Percentiles rank a stretch among this genome's conserved stretches.
Evolutionary conservation across 2,329 filamentous ascomycete genomes (phyloP).

Genomic region (Alternaria ventricosa): DNA sequence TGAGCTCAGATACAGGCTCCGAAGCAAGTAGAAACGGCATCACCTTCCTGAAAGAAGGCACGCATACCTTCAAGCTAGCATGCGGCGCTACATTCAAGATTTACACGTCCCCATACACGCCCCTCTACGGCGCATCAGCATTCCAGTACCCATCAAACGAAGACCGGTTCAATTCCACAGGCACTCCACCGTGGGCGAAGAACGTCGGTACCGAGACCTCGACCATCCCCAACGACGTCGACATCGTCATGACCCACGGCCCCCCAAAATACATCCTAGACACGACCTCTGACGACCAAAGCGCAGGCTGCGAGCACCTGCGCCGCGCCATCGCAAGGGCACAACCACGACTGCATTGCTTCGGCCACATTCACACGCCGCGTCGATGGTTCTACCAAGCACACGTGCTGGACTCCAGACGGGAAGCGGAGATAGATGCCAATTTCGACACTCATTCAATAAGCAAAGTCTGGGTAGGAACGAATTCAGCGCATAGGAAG

Average conservation of each 20-base stretch:
- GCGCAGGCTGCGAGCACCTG: conserved; percentile 63
- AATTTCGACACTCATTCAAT: conserved; percentile 17
- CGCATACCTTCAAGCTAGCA: conserved; percentile 53
- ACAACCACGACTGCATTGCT: conserved; percentile 62
- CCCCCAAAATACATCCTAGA: conserved; percentile 62
- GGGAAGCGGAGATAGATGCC: not conserved
- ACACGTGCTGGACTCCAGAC: conserved; percentile 38
- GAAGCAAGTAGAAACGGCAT: conserved; percentile 54
- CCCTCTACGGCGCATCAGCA: conserved; percentile 60
- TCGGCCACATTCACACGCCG: conserved; percentile 64
- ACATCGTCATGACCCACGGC: conserved; percentile 67
- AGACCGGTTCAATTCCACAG: conserved; percentile 58
- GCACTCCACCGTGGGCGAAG: conserved; percentile 24
- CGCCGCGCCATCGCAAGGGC: conserved; percentile 55
- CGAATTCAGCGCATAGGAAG: conserved; percentile 28
- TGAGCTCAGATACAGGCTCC: conserved; percentile 47
- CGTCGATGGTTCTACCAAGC: conserved; percentile 47
- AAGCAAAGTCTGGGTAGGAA: conserved; percentile 28
- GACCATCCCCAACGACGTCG: conserved; percentile 49
- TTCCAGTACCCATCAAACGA: conserved; percentile 58
- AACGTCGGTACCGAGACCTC: conserved; percentile 24
- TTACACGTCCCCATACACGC: conserved; percentile 61
- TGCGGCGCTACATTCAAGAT: conserved; percentile 58
- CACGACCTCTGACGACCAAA: conserved; percentile 30
- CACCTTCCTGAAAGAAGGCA: conserved; percentile 61